These are phyloP conservation scores for Colletotrichum musae DNA, from an alignment of 2,329 filamentous ascomycete species.

Conservation along the genomic window DNA sequence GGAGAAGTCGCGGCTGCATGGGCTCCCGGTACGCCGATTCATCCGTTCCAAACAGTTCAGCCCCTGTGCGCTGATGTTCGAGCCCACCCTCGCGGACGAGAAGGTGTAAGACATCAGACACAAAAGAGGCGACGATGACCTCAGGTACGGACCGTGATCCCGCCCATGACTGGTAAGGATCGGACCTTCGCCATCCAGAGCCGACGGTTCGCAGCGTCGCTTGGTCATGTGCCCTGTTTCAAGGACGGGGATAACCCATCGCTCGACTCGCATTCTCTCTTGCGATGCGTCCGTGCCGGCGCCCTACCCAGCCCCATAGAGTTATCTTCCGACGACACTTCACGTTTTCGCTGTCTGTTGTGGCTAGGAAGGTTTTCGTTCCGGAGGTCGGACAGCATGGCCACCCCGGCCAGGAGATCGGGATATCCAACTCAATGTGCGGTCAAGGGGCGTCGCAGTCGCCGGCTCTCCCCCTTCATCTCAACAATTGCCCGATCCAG, in stretches of 20 bases:
- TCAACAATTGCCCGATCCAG: conserved; percentile 19
- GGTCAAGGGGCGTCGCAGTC: neutral
- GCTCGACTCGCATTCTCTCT: conserved; percentile 8
- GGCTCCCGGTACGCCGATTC: conserved; percentile 14
- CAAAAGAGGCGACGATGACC: conserved; percentile 33
- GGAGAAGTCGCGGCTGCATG: conserved; percentile 8
- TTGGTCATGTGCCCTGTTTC: conserved; percentile 36
- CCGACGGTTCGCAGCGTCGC: conserved; percentile 22
- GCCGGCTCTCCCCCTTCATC: conserved; percentile 19
- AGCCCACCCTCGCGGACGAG: conserved; percentile 3
- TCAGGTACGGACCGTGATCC: conserved; percentile 7
- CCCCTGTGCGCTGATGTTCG: conserved; percentile 36
- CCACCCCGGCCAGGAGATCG: conserved; percentile 7
- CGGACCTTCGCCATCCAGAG: conserved; percentile 21
- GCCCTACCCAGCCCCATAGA: conserved; percentile 31
- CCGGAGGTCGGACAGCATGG: conserved; percentile 27
- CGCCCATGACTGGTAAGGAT: conserved; percentile 19
- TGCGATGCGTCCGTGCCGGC: conserved; percentile 15
- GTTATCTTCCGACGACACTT: conserved; percentile 35
- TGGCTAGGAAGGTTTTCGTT: conserved; percentile 15
- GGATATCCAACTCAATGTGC: neutral
- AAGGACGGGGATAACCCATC: conserved; percentile 33
- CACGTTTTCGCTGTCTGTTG: conserved; percentile 29
- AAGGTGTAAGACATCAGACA: conserved; percentile 39
- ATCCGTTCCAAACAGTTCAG: conserved; percentile 32